phyloP scores from a whole-genome alignment of 2,329 filamentous ascomycete genomes.

The Paecilomyces sp. region DNA sequence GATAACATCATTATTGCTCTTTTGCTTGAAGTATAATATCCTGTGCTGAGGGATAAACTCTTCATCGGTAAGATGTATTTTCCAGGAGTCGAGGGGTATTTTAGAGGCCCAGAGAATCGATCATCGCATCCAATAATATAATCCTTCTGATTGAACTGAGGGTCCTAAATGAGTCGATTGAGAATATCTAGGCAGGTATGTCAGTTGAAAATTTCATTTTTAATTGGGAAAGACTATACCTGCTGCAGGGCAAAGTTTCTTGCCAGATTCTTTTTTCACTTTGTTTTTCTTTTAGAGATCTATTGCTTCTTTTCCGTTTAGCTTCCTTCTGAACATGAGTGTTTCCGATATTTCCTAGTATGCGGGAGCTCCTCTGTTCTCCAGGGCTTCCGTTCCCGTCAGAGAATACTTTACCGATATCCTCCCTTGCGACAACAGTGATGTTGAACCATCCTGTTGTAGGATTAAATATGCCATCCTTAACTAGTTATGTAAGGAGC shows the following conservation, averaged over 20 bases:
- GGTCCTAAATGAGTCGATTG: constrained; percentile 45
- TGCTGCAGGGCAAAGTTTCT: constrained; percentile 10
- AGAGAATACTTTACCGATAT: neutral
- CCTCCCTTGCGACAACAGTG: neutral
- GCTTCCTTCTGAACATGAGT: neutral
- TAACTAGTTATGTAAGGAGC: too few relatives aligned
- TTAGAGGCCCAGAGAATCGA: constrained; percentile 46
- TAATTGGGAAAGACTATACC: neutral
- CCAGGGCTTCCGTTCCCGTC: neutral
- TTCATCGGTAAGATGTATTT: constrained; percentile 47
- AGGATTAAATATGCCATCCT: neutral
- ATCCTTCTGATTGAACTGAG: constrained; percentile 34
- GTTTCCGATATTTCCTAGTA: neutral
- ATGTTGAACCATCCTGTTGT: neutral
- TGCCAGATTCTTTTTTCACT: neutral
- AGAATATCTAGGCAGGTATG: constrained; percentile 33
- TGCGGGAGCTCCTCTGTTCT: neutral
- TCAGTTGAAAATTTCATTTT: neutral
- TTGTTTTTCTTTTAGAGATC: neutral
- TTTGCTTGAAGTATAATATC: constrained; percentile 43
- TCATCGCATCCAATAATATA: constrained; percentile 50
- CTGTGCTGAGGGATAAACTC: constrained; percentile 52
- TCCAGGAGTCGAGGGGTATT: constrained; percentile 43
- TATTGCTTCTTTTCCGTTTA: neutral
- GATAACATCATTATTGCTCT: constrained; percentile 32